phyloP scores from a whole-genome alignment of 1,284 basidiomycete species.

The Mixia osmundae region DNA sequence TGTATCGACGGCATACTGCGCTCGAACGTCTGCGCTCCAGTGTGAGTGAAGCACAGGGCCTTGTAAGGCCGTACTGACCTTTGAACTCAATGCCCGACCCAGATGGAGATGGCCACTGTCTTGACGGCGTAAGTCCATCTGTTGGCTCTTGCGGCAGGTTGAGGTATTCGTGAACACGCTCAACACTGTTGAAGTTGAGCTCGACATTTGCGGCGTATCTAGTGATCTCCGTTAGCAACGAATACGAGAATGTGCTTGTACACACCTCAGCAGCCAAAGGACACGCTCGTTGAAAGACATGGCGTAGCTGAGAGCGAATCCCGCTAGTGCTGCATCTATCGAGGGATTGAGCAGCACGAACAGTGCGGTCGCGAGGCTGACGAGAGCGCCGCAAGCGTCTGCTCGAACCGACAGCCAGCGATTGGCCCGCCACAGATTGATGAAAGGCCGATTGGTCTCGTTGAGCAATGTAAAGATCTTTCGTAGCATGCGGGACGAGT shows the following conservation, averaged over 20 bases:
- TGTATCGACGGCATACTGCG: no score
- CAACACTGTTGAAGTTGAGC: conserved; percentile 27
- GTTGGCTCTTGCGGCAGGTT: conserved; percentile 24
- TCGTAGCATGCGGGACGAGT: conserved; percentile 25
- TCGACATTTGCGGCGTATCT: conserved; percentile 27
- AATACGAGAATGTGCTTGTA: no score
- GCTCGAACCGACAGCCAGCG: conserved; percentile 23
- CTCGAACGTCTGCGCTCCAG: no score
- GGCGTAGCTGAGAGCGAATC: conserved; percentile 17
- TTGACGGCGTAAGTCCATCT: conserved; percentile 26
- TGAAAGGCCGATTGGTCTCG: conserved; percentile 23
- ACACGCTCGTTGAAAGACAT: conserved; percentile 23
- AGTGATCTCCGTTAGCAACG: no score
- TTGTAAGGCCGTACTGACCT: no score
- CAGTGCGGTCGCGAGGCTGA: conserved; percentile 25
- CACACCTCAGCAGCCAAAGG: conserved; percentile 6
- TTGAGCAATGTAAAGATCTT: conserved; percentile 26
- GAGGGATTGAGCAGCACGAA: conserved; percentile 23
- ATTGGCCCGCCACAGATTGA: conserved; percentile 14
- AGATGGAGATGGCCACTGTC: conserved; percentile 27
- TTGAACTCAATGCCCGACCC: no score
- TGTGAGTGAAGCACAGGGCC: no score
- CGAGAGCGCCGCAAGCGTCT: conserved; percentile 26
- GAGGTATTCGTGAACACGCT: conserved; percentile 27
- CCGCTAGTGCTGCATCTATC: conserved; percentile 23